Percentiles rank a stretch among this genome's conserved stretches.
Conservation (phyloP, 106 monocot species). For the Vanilla planifolia region DNA sequence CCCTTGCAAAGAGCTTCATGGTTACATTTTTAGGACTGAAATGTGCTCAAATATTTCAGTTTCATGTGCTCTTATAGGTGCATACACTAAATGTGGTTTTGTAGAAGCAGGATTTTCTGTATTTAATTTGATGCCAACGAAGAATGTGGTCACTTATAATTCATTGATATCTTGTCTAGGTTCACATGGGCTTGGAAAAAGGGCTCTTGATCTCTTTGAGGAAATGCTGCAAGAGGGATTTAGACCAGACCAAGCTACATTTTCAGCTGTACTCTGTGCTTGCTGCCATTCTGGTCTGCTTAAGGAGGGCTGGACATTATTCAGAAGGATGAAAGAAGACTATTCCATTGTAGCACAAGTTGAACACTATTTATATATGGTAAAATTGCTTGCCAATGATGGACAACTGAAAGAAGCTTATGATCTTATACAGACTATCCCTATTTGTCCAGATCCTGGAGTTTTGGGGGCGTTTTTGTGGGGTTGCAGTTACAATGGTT, state of each 20-base stretch:
- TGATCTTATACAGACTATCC: constrained; percentile 50
- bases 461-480: constrained; percentile 70
- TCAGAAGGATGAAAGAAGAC: constrained; percentile 42
- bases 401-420: constrained; percentile 50
- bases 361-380: constrained; percentile 73
- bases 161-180: constrained; percentile 42
- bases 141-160: constrained; percentile 41
- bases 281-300: constrained; percentile 47
- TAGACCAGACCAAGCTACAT: constrained; percentile 48
- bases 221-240: constrained; percentile 29
- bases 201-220: constrained; percentile 36
- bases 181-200: constrained; percentile 31
- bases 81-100: constrained; percentile 65
- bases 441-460: constrained; percentile 33
- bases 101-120: constrained; percentile 20
- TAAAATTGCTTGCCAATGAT: constrained; percentile 46
- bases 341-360: constrained; percentile 30
- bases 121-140: constrained; percentile 31
- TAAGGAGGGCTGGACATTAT: constrained; percentile 28
- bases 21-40: constrained; percentile 22
- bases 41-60: constrained; percentile 23
- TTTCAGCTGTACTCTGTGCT: constrained; percentile 56
- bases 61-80: constrained; percentile 44
- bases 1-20: constrained; percentile 38
- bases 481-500: constrained; percentile 54